These are phyloP conservation scores for Pulicaria dysenterica DNA, from an alignment of 129 eudicot species.

Conservation along the genomic window DNA sequence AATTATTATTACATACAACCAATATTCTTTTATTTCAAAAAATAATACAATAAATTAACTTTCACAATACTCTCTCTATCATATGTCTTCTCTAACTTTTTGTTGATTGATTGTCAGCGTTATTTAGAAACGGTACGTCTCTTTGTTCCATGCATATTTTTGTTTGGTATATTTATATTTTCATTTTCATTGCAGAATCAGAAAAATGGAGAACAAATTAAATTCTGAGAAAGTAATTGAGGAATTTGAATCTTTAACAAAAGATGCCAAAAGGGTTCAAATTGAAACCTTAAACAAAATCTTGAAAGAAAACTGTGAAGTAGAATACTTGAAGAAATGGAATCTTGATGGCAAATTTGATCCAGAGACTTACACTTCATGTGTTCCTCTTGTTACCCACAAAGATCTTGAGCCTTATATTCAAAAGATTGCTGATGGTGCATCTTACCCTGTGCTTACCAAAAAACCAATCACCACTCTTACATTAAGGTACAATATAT, in stretches of 20 bases:
- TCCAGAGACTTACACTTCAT: conserved; percentile 51
- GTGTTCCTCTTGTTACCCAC: conserved; percentile 80
- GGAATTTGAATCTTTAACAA: conserved; percentile 73
- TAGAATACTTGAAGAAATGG: conserved; percentile 68
- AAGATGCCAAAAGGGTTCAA: conserved; percentile 75
- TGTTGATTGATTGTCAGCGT: not conserved
- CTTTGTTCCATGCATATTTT: not conserved
- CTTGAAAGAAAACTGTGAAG: conserved; percentile 61
- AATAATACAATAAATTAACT: too few relatives aligned
- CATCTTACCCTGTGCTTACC: conserved; percentile 63
- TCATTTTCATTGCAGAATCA: conserved; percentile 21
- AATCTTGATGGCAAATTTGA: conserved; percentile 71
- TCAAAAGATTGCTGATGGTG: conserved; percentile 73
- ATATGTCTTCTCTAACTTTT: not conserved
- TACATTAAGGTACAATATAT: conserved; percentile 57
- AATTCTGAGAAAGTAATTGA: conserved; percentile 48
- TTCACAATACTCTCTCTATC: too few relatives aligned
- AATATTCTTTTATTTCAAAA: too few relatives aligned
- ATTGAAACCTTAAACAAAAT: conserved; percentile 67
- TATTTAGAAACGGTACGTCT: too few relatives aligned
- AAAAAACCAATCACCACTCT: conserved; percentile 66
- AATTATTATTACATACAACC: too few relatives aligned
- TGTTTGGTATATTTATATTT: not conserved
- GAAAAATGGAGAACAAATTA: conserved; percentile 52
- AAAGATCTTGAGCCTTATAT: conserved; percentile 85